phyloP scores from a whole-genome alignment of 768 basidiomycete genomes.

The Leccinum broughii region DNA sequence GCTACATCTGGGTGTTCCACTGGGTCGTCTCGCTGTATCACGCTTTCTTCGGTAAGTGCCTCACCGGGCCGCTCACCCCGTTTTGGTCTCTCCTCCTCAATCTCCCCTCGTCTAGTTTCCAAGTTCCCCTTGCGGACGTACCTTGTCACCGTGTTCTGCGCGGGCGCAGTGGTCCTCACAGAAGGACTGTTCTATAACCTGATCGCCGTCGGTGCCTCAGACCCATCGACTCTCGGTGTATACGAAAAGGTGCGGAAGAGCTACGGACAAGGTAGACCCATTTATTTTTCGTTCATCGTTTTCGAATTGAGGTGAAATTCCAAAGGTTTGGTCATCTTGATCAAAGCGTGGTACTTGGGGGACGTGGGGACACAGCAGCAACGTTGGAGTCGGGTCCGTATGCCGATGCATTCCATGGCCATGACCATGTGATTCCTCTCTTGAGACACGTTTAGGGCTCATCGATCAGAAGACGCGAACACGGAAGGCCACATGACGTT shows the following conservation, averaged over 20 bases:
- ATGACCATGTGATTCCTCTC: slow-evolving; percentile 16
- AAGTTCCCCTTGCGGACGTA: slow-evolving; percentile 17
- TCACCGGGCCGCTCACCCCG: neutral
- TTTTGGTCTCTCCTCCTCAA: neutral
- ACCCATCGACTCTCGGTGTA: slow-evolving; percentile 18
- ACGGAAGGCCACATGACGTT: neutral
- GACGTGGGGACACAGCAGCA: slow-evolving; percentile 5
- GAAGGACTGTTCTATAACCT: slow-evolving; percentile 26
- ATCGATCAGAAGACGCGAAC: neutral
- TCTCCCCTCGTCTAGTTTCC: slow-evolving; percentile 9
- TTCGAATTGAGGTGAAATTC: neutral
- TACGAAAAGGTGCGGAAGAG: slow-evolving; percentile 14
- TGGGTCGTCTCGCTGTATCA: slow-evolving; percentile 21
- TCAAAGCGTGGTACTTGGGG: slow-evolving; percentile 21
- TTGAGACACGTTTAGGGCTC: neutral
- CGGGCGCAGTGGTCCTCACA: slow-evolving; percentile 9
- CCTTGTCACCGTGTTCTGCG: slow-evolving; percentile 23
- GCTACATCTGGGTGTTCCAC: slow-evolving; percentile 27
- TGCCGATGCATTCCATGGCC: slow-evolving; percentile 13
- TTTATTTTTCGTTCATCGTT: too few relatives aligned
- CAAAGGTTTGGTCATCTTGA: slow-evolving; percentile 14
- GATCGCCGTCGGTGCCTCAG: slow-evolving; percentile 6
- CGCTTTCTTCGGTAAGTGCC: slow-evolving; percentile 22
- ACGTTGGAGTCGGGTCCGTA: neutral
- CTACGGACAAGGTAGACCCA: slow-evolving; percentile 18